phyloP scores from a whole-genome alignment of 2,329 filamentous ascomycete species.

The Fusarium bulbicola region DNA sequence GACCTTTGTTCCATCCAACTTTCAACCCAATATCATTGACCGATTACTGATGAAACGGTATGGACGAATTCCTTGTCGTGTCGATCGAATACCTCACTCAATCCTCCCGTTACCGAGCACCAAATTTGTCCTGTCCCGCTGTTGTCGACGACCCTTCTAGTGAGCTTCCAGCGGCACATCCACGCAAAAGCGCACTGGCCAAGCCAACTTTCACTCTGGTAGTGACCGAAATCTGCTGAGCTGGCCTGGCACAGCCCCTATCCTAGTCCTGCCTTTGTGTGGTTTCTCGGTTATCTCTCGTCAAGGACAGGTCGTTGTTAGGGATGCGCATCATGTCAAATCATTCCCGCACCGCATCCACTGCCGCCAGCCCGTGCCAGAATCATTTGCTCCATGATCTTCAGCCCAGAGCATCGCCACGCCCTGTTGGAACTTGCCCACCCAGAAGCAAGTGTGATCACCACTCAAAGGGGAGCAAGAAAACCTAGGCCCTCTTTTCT shows the following conservation, averaged over 20 bases:
- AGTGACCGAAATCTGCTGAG: slow-evolving; percentile 33
- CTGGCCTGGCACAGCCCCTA: slow-evolving; percentile 32
- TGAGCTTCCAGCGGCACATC: slow-evolving; percentile 17
- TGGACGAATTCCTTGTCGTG: slow-evolving; percentile 2
- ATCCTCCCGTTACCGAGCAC: slow-evolving; percentile 30
- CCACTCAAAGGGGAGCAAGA: background rate
- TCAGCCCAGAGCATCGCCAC: slow-evolving; percentile 38
- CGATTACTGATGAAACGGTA: slow-evolving; percentile 7
- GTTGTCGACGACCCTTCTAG: background rate
- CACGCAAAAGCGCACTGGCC: slow-evolving; percentile 1
- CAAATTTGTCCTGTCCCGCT: slow-evolving; percentile 7
- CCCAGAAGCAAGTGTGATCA: slow-evolving; percentile 12
- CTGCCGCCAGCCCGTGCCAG: slow-evolving; percentile 30
- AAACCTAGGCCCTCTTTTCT: background rate
- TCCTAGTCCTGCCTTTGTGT: background rate
- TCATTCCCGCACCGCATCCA: slow-evolving; percentile 36
- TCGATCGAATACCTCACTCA: slow-evolving; percentile 14
- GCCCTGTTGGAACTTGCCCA: slow-evolving; percentile 16
- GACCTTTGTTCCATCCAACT: background rate
- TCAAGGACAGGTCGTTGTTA: background rate
- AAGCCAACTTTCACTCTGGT: slow-evolving; percentile 27
- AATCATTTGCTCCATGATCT: slow-evolving; percentile 22
- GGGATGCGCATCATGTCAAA: background rate
- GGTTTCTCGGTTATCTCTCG: slow-evolving; percentile 14
- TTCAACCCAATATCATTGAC: slow-evolving; percentile 13